Conservation (phyloP, 768 basidiomycete species). For the Boletus pseudopeckii region DNA sequence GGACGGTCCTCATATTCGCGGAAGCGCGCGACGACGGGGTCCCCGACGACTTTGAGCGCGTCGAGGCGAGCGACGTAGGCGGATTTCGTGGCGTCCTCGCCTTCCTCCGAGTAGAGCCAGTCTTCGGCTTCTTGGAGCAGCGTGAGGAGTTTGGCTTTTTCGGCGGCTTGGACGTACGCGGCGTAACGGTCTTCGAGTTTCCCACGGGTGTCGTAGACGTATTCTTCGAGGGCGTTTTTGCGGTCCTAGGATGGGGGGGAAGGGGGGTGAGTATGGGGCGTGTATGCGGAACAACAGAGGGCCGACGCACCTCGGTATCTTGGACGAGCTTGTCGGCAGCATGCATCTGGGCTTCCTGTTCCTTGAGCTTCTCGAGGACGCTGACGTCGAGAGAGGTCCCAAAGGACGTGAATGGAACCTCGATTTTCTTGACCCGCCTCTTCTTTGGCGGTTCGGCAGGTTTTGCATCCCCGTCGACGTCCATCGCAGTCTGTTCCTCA, state of each 20-base stretch:
- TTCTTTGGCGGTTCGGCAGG: slow-evolving; percentile 56
- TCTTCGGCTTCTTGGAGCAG: slow-evolving; percentile 82
- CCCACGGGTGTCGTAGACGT: slow-evolving; percentile 91
- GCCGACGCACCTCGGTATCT: slow-evolving; percentile 83
- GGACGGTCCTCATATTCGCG: slow-evolving; percentile 81
- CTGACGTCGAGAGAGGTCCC: slow-evolving; percentile 63
- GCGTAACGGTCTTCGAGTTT: slow-evolving; percentile 91
- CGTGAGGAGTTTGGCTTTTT: slow-evolving; percentile 73
- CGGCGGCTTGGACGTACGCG: slow-evolving; percentile 64
- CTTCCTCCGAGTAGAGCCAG: slow-evolving; percentile 96
- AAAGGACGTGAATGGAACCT: slow-evolving; percentile 68
- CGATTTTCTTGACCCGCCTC: slow-evolving; percentile 84
- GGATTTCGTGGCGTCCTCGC: slow-evolving; percentile 94
- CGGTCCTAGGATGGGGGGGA: slow-evolving; percentile 71
- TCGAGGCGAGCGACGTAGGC: slow-evolving; percentile 87
- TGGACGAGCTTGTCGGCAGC: slow-evolving; percentile 91
- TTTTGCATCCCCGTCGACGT: slow-evolving; percentile 53
- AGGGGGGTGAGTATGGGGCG: not conserved
- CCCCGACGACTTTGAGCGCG: slow-evolving; percentile 78
- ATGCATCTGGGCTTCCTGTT: slow-evolving; percentile 87
- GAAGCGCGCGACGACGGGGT: slow-evolving; percentile 81
- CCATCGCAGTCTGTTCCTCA: slow-evolving; percentile 69
- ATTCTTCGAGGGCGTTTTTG: slow-evolving; percentile 98
- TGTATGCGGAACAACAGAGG: not conserved
- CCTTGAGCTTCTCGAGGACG: slow-evolving; percentile 61